These are phyloP conservation scores for Chlamydomonas urium DNA, from an alignment of 139 green algal genomes.

Conservation along the genomic window DNA sequence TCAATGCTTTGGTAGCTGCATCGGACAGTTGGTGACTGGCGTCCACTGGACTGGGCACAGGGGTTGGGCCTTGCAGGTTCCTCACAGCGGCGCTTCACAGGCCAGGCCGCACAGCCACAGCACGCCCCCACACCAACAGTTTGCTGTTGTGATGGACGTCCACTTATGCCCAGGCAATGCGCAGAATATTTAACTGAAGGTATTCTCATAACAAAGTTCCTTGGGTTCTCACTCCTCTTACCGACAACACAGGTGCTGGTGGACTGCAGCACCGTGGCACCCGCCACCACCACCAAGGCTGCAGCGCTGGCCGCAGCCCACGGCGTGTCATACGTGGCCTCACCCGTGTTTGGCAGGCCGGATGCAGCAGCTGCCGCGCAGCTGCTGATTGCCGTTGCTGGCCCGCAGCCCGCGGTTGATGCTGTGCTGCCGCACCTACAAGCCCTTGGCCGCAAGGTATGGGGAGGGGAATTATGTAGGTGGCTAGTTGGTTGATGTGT, in stretches of 20 bases:
- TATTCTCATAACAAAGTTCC: slow-evolving; percentile 8
- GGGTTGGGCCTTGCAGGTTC: slow-evolving; percentile 1
- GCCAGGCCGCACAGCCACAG: neutral
- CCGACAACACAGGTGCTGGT: slow-evolving; percentile 19
- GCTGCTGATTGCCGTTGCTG: slow-evolving; percentile 22
- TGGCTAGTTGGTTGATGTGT: too few relatives aligned
- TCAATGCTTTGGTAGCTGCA: too few relatives aligned
- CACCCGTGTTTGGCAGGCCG: slow-evolving; percentile 30
- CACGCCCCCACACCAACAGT: neutral
- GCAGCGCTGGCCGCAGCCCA: neutral
- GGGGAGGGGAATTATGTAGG: too few relatives aligned
- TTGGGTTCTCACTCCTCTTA: neutral
- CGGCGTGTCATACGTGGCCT: slow-evolving; percentile 9
- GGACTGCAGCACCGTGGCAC: slow-evolving; percentile 26
- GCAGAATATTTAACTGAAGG: too few relatives aligned
- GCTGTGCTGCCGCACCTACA: slow-evolving; percentile 3
- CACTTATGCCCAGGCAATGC: neutral
- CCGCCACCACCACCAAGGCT: slow-evolving; percentile 11
- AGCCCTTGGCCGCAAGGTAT: slow-evolving; percentile 15
- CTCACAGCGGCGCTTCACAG: slow-evolving; percentile 12
- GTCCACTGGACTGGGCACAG: neutral
- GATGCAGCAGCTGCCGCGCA: slow-evolving; percentile 24
- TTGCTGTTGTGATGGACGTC: neutral
- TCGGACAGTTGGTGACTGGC: too few relatives aligned
- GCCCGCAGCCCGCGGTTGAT: neutral